These are phyloP conservation scores for Kodamaea ohmeri DNA, from an alignment of 1,139 yeast genomes.

Conservation along the genomic window DNA sequence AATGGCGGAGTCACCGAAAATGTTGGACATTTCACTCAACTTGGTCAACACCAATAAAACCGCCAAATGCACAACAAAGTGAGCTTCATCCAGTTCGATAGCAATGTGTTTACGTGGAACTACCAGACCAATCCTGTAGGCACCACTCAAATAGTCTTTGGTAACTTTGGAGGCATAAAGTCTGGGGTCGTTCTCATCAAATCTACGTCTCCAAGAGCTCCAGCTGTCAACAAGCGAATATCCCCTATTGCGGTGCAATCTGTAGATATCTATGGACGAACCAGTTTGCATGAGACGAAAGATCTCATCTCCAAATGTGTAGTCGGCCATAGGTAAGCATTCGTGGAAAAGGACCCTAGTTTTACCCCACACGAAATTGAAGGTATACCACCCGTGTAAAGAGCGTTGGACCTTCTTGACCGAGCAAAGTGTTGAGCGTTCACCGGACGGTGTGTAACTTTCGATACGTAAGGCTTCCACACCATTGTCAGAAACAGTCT, in stretches of 20 bases:
- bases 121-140: slow-evolving; percentile 1
- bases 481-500: neutral
- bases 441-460: slow-evolving; percentile 1
- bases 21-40: neutral
- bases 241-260: slow-evolving; percentile 3
- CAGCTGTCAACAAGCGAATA: slow-evolving; percentile 7
- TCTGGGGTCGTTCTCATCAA: slow-evolving; percentile 5
- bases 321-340: slow-evolving; percentile 5
- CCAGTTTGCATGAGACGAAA: slow-evolving; percentile 1
- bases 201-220: slow-evolving; percentile 3
- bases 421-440: neutral
- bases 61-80: slow-evolving; percentile 4
- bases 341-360: slow-evolving; percentile 5
- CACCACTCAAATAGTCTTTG: slow-evolving; percentile 3
- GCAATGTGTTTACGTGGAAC: slow-evolving; percentile 1
- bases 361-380: slow-evolving; percentile 6
- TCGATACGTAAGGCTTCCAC: neutral
- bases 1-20: neutral
- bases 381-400: slow-evolving; percentile 9
- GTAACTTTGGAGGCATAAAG: slow-evolving; percentile 1
- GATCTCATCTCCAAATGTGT: neutral
- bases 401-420: slow-evolving; percentile 3
- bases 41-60: slow-evolving; percentile 3
- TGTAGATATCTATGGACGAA: slow-evolving; percentile 1
- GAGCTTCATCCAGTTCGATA: slow-evolving; percentile 1